Evolutionary conservation across 768 basidiomycete species (phyloP).

Genomic region (Termitomyces eurrhizus): DNA sequence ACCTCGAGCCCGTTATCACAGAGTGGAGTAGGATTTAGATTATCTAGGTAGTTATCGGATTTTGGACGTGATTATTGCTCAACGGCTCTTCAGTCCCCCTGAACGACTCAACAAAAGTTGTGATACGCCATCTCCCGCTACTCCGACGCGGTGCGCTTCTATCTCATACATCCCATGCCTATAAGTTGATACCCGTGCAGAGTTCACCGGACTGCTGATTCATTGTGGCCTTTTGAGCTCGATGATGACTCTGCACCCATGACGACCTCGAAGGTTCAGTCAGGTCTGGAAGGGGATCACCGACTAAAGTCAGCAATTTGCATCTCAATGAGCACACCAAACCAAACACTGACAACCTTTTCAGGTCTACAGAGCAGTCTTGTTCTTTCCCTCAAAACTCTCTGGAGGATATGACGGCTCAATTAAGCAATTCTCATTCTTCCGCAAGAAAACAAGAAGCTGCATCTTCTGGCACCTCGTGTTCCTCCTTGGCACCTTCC

Average conservation of each 20-base stretch:
- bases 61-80: not conserved
- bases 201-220: not conserved
- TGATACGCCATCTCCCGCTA: not conserved
- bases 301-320: not conserved
- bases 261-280: not conserved
- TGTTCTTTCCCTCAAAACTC: not conserved
- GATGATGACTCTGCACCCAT: not conserved
- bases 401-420: too few species aligned
- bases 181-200: not conserved
- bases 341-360: not conserved
- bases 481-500: constrained; percentile 9
- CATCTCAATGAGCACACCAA: not conserved
- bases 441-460: not conserved
- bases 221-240: not conserved
- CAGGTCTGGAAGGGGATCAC: not conserved
- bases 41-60: constrained; percentile 3
- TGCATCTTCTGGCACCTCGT: not conserved
- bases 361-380: not conserved
- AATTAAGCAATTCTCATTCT: not conserved
- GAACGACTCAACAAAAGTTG: not conserved
- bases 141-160: constrained; percentile 11
- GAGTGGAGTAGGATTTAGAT: not conserved
- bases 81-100: constrained; percentile 4
- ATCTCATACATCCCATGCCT: not conserved
- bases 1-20: not conserved